Conservation (phyloP, 225 moss, liverwort and hornwort species). For the Thuidium tamariscinum region DNA sequence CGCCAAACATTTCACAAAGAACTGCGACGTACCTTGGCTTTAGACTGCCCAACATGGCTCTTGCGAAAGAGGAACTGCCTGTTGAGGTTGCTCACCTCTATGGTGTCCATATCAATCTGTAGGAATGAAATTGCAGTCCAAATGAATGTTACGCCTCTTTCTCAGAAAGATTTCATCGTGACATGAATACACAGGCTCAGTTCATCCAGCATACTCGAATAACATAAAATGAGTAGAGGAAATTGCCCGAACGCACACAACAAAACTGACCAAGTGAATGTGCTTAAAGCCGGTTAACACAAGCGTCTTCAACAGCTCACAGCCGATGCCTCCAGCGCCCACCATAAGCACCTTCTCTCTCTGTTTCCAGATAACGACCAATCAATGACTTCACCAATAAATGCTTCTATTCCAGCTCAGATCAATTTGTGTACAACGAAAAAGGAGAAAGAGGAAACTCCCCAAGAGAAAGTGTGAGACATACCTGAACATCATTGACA, state of each 20-base stretch:
- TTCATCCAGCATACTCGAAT: neutral
- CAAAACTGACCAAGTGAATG: slow-evolving; percentile 72
- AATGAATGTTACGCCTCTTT: neutral
- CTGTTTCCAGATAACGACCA: slow-evolving; percentile 23
- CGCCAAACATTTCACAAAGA: neutral
- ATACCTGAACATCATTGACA: slow-evolving; percentile 19
- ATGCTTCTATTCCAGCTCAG: neutral
- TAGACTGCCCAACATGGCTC: slow-evolving; percentile 90
- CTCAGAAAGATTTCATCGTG: neutral
- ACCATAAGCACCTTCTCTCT: slow-evolving; percentile 92
- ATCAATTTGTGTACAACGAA: neutral
- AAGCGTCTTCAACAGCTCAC: slow-evolving; percentile 94
- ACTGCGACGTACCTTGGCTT: slow-evolving; percentile 62
- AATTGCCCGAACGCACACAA: neutral
- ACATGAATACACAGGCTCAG: neutral
- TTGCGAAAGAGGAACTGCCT: slow-evolving; percentile 95
- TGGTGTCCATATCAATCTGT: slow-evolving; percentile 98
- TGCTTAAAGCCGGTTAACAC: slow-evolving; percentile 92
- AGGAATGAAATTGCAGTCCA: neutral
- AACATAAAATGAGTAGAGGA: neutral
- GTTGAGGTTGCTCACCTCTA: slow-evolving; percentile 99
- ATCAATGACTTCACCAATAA: neutral
- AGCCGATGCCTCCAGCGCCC: slow-evolving; percentile 97
- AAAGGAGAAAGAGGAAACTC: neutral
- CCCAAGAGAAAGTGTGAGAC: neutral